Conservation (phyloP, 495 filamentous ascomycete species). For the Thermothielavioides terrestris region DNA sequence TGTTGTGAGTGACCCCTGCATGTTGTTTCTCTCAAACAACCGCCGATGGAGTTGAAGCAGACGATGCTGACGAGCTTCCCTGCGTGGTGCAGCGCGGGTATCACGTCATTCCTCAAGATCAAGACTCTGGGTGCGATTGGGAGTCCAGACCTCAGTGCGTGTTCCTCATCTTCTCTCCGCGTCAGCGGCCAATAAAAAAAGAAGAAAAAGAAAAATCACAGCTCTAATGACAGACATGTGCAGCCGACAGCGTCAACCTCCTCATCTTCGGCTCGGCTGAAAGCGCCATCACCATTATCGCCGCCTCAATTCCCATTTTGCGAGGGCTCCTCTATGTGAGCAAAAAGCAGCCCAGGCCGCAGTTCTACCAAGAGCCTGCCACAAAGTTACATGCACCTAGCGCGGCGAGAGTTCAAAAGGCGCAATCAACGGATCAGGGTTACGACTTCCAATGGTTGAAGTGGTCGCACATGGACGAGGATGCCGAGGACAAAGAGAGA, state of each 20-base stretch:
- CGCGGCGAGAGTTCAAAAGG: too few species aligned
- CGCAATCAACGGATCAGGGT: too few species aligned
- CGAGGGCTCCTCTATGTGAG: not conserved
- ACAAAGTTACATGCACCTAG: too few species aligned
- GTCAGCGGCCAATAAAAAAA: not conserved
- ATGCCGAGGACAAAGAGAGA: too few species aligned
- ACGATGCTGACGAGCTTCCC: not conserved
- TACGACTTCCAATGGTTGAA: too few species aligned
- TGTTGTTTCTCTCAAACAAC: not conserved
- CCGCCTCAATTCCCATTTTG: conserved; percentile 9
- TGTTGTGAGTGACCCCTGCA: not conserved
- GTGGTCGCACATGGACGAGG: too few species aligned
- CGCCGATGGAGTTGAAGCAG: too few species aligned
- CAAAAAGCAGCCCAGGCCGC: not conserved
- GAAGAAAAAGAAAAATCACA: too few species aligned
- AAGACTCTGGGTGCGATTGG: not conserved
- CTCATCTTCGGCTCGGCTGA: conserved; percentile 15
- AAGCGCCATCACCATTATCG: conserved; percentile 13
- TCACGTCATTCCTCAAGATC: conserved; percentile 11
- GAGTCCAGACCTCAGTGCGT: not conserved
- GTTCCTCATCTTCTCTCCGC: not conserved
- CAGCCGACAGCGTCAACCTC: conserved; percentile 4
- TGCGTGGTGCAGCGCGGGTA: conserved; percentile 2
- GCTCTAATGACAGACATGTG: too few species aligned
- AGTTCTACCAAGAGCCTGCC: not conserved